These are phyloP conservation scores for Cercospora brassicicola DNA, from an alignment of 2,329 filamentous ascomycete genomes.

Conservation along the genomic window DNA sequence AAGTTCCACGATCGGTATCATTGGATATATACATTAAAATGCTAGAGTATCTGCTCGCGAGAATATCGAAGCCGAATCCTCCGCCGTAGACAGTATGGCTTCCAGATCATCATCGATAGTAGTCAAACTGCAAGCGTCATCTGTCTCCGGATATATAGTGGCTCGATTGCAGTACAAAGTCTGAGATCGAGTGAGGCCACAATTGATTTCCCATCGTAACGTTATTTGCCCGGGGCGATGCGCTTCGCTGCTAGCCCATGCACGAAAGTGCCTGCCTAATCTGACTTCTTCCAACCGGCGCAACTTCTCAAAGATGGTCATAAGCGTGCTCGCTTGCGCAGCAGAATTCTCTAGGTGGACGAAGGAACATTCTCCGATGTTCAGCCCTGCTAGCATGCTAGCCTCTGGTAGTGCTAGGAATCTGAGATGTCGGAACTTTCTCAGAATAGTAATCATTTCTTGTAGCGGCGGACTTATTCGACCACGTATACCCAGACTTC, in stretches of 20 bases:
- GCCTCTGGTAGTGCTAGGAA: neutral
- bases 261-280: neutral
- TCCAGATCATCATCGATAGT: neutral
- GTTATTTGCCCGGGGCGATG: neutral
- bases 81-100: neutral
- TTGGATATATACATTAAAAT: neutral
- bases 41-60: slow-evolving; percentile 5
- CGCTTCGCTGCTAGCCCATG: neutral
- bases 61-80: slow-evolving; percentile 11
- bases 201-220: neutral
- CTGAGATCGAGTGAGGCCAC: neutral
- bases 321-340: neutral
- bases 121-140: neutral
- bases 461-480: neutral
- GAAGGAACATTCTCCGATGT: neutral
- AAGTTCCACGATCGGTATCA: neutral
- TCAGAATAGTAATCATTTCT: neutral
- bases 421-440: neutral
- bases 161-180: neutral
- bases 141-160: neutral
- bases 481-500: neutral
- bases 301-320: neutral
- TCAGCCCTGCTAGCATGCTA: neutral
- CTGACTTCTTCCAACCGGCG: neutral
- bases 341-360: neutral